Conservation (phyloP, 495 filamentous ascomycete genomes). For the Tuber aestivum region DNA sequence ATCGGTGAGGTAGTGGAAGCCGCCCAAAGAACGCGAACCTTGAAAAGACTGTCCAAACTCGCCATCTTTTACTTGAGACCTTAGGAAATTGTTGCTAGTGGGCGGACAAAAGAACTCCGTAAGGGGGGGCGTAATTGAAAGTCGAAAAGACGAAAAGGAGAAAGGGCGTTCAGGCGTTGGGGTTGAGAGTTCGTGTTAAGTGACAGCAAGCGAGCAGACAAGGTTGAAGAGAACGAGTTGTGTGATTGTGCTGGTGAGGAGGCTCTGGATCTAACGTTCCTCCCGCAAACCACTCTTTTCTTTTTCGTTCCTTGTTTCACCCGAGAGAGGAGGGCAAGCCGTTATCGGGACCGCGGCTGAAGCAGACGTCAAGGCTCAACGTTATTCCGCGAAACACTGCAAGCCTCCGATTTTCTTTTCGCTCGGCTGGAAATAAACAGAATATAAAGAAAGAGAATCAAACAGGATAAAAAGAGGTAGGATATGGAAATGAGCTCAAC, state of each 20-base stretch:
- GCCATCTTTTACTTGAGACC: slow-evolving; percentile 53
- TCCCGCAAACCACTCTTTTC: neutral
- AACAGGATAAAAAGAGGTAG: neutral
- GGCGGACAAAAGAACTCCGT: neutral
- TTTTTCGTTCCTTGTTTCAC: neutral
- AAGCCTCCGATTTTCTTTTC: neutral
- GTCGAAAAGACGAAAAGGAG: neutral
- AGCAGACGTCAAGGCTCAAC: neutral
- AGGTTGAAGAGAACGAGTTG: slow-evolving; percentile 6
- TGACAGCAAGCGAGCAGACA: neutral
- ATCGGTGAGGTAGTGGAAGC: slow-evolving; percentile 3
- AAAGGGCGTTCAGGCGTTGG: neutral
- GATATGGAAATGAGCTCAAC: neutral
- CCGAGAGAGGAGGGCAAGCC: neutral
- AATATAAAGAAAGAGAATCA: neutral
- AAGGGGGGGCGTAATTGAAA: neutral
- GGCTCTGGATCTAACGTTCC: neutral
- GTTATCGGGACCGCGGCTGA: neutral
- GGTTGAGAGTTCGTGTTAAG: neutral
- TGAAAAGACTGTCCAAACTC: slow-evolving; percentile 78
- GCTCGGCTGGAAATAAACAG: neutral
- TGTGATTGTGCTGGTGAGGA: neutral
- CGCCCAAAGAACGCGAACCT: slow-evolving; percentile 49
- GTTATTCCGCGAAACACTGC: neutral
- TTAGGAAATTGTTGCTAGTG: neutral